Evolutionary conservation across 2,329 filamentous ascomycete genomes (phyloP), one percentile per base, ranked within the genome.

Genomic region (Drechmeria coniospora): DNA sequence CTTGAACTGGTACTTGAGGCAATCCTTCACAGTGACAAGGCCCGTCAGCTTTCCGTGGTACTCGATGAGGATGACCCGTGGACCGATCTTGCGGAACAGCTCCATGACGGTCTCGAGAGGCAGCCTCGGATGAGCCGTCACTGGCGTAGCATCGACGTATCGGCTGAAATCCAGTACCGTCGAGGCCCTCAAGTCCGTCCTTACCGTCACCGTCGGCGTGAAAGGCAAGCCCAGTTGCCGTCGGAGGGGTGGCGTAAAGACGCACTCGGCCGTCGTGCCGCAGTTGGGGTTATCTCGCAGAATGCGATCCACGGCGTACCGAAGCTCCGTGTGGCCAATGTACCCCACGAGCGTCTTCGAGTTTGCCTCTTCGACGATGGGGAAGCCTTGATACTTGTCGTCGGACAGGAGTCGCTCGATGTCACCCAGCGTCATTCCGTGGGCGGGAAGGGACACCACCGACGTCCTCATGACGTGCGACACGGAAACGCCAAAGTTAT

Each of bases 31-130:
- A 0, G 90, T 98, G 1, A 98, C 81, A 0, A 98, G 64, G 0
- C 90, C 90, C 0, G 69, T 71, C 2, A 98, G 65, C 27, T 72
- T 71, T 10, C 90, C 90, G 32, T 81, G 79, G 47, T 93, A 79
- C 51, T 98, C 90, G 21, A 94, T 78, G 4, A 98, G 65, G 27
- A 98, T 87, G 5, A 94, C 84, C 2, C 90, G 72, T 0, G 87
- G 90, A 0, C 90, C 90, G 49, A 98, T 92, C 58, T 95, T 98
- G 51, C 87, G 87, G 62, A 98, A 98, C 8, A 98, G 65, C 47
- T 98, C 90, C 84, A 98, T 94, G 18, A 92, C 87, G 0, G 90
- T 98, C 54, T 98, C 90, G 0, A 98, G 71, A 0, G 87, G 80
- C 1, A 95, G 70, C 2, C 83, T 74, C 1, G 90, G 90, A 46